phyloP scores from a whole-genome alignment of 2,329 filamentous ascomycete genomes.

The Arthrobotrys sinensis region DNA sequence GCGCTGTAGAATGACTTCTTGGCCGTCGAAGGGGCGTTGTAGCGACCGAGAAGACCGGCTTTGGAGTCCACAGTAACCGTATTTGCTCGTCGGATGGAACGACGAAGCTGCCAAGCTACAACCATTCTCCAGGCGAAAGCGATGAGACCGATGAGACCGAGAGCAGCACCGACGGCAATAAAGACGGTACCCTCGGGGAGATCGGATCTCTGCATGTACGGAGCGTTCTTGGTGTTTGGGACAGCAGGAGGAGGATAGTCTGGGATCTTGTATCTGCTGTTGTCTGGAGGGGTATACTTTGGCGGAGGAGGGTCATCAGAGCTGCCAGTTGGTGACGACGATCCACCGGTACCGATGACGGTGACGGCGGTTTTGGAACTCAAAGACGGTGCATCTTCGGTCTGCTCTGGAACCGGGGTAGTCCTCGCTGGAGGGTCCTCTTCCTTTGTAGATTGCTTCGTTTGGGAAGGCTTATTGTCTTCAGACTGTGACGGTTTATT shows the following conservation, averaged over 20 bases:
- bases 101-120: constrained; percentile 90
- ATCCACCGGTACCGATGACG: constrained; percentile 1
- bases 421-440: constrained; percentile 23
- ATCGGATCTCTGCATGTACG: constrained; percentile 89
- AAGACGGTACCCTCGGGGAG: constrained; percentile 95
- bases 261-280: constrained; percentile 47
- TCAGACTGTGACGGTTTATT: constrained; percentile 9
- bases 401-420: constrained; percentile 6
- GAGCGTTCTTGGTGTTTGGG: constrained; percentile 85
- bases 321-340: neutral
- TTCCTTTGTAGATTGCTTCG: neutral
- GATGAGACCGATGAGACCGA: constrained; percentile 85
- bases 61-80: constrained; percentile 74
- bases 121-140: constrained; percentile 89
- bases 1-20: constrained; percentile 69
- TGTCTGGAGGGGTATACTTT: constrained; percentile 57
- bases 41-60: constrained; percentile 72
- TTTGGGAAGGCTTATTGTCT: neutral
- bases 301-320: constrained; percentile 47
- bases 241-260: constrained; percentile 67
- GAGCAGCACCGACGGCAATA: constrained; percentile 89
- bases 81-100: constrained; percentile 84
- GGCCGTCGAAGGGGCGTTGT: constrained; percentile 72
- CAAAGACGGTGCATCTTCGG: constrained; percentile 37
- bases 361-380: neutral